Percentiles rank a stretch among this genome's conserved stretches.
Conservation (phyloP, 192 early-diverging fungal genomes). For the Mortierella claussenii region DNA sequence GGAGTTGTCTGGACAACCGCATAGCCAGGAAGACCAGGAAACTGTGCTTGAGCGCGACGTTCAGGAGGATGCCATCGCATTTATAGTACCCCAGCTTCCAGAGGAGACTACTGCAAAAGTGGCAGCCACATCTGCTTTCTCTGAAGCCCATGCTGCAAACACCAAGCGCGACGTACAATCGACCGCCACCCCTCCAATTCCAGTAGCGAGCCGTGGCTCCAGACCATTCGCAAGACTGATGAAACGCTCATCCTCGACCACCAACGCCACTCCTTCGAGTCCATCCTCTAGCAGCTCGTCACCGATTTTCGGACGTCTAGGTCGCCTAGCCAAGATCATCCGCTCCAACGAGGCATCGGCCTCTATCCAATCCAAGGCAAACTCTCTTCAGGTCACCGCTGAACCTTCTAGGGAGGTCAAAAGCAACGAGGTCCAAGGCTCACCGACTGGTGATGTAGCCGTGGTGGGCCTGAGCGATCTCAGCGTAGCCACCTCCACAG, state of each 20-base stretch:
- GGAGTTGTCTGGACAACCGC: neutral
- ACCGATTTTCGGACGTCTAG: slow-evolving; percentile 17
- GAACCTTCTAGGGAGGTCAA: too few relatives aligned
- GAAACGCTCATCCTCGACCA: slow-evolving; percentile 11
- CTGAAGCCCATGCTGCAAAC: neutral
- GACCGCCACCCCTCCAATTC: too few relatives aligned
- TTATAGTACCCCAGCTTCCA: neutral
- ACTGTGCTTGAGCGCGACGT: neutral
- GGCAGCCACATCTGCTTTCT: neutral
- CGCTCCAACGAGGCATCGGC: slow-evolving; percentile 13
- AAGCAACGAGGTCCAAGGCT: too few relatives aligned
- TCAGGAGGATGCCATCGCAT: neutral
- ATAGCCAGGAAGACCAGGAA: neutral
- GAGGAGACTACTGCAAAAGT: too few relatives aligned
- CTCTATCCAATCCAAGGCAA: slow-evolving; percentile 28
- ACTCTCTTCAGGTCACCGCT: neutral
- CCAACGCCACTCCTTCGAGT: neutral
- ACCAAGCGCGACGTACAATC: too few relatives aligned
- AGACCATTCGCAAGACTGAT: slow-evolving; percentile 26
- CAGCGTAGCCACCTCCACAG: too few relatives aligned
- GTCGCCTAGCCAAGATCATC: slow-evolving; percentile 40
- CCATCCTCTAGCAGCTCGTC: slow-evolving; percentile 1
- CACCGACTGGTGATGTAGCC: neutral
- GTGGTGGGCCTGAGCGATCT: neutral
- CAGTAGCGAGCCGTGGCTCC: too few relatives aligned